These are phyloP conservation scores for Tolypocladium sp. DNA, from an alignment of 2,329 filamentous ascomycete genomes.

Conservation along the genomic window DNA sequence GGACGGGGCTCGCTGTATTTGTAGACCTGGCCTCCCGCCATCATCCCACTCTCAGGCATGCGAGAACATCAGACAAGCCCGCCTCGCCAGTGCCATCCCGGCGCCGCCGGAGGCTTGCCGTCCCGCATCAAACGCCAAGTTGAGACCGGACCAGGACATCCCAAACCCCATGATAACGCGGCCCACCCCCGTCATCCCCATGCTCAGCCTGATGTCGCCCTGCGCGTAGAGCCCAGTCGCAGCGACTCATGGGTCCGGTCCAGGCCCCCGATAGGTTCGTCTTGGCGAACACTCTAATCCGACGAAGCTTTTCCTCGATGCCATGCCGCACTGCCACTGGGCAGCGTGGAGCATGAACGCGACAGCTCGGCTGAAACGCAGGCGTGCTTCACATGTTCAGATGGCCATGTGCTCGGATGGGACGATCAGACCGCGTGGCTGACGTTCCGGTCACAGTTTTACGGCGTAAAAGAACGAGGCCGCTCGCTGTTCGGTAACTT, in stretches of 20 bases:
- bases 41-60: neutral
- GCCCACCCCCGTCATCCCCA: neutral
- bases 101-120: neutral
- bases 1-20: neutral
- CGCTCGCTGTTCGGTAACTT: neutral
- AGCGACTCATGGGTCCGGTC: neutral
- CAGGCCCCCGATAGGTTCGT: neutral
- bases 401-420: neutral
- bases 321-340: neutral
- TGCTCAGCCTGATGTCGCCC: neutral
- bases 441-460: neutral
- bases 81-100: neutral
- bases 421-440: slow-evolving; percentile 2
- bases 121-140: neutral
- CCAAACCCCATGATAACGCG: neutral
- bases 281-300: neutral
- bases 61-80: neutral
- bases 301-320: neutral
- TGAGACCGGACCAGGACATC: neutral
- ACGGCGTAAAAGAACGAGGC: neutral
- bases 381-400: slow-evolving; percentile 10
- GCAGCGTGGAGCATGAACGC: neutral
- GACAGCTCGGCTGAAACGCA: slow-evolving; percentile 7
- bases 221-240: neutral
- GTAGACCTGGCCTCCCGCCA: neutral